Evolutionary conservation across 2,329 filamentous ascomycete species (phyloP).

Genomic region (Helminthosporium solani): DNA sequence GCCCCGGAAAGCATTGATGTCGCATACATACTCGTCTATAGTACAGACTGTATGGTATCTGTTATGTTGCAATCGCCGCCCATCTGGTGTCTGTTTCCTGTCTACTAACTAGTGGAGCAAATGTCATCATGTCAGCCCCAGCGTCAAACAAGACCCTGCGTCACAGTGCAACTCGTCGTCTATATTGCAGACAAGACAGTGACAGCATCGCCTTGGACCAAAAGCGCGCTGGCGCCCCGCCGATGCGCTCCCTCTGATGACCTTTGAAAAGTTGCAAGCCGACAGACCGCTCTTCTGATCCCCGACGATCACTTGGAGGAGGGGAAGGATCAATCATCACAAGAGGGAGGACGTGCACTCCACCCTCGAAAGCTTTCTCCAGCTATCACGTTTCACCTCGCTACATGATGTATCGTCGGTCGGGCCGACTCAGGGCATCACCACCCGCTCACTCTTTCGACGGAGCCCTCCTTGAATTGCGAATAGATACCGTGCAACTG

Average conservation of each 20-base stretch:
- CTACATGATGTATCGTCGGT: too few relatives aligned
- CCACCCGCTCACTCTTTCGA: too few relatives aligned
- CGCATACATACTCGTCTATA: too few relatives aligned
- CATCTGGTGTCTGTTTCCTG: constrained; percentile 15
- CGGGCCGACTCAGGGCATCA: too few relatives aligned
- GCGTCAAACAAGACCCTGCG: constrained; percentile 1
- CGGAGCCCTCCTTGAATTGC: too few relatives aligned
- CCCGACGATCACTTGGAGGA: constrained; percentile 17
- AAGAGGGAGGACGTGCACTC: background rate
- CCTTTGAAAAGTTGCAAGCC: background rate
- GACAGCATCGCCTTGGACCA: constrained; percentile 3
- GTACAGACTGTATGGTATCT: too few relatives aligned
- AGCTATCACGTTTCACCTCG: too few relatives aligned
- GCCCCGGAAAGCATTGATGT: background rate
- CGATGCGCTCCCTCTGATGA: constrained; percentile 5
- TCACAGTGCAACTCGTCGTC: too few relatives aligned
- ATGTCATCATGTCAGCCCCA: background rate
- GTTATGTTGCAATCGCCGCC: constrained; percentile 24
- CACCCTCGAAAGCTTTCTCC: background rate
- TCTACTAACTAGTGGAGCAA: constrained; percentile 5
- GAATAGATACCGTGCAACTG: too few relatives aligned
- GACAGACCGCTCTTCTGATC: constrained; percentile 24
- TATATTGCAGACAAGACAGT: too few relatives aligned
- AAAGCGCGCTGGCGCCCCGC: constrained; percentile 4
- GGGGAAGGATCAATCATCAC: background rate